Percentiles rank a stretch among this genome's conserved stretches.
phyloP scores from a whole-genome alignment of 106 monocot genomes.

The Phalaenopsis aphrodite region DNA sequence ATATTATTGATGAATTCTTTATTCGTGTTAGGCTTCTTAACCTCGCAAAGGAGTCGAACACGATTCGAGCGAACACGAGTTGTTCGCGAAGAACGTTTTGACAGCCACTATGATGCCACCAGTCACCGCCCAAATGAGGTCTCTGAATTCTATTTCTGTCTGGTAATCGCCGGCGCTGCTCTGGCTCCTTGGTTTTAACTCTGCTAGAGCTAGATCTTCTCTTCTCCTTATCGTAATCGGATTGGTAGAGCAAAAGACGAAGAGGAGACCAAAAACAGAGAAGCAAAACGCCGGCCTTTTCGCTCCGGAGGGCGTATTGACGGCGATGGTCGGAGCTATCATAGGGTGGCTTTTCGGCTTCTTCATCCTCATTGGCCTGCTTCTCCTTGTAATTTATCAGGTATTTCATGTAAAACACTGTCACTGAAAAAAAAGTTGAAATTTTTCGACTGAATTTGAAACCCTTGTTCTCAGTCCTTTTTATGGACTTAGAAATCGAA shows the following conservation, averaged over 20 bases:
- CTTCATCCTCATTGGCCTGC: conserved; percentile 3
- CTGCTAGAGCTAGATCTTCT: not conserved
- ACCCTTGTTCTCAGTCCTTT: not conserved
- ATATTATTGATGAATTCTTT: no score
- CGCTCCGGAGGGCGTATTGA: not conserved
- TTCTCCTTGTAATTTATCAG: conserved; percentile 9
- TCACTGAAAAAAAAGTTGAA: not conserved
- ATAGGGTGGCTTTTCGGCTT: conserved; percentile 3
- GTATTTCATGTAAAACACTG: not conserved
- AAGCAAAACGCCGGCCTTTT: not conserved
- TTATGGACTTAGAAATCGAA: not conserved
- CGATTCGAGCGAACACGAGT: no score
- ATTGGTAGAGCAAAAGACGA: not conserved
- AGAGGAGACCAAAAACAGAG: not conserved
- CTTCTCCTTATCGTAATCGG: not conserved
- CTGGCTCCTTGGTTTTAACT: not conserved
- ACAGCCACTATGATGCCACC: no score
- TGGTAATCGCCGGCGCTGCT: no score
- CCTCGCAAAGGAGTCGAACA: no score
- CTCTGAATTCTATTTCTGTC: no score
- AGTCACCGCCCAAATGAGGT: no score
- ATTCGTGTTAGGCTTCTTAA: no score
- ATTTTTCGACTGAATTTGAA: not conserved
- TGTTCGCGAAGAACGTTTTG: no score
- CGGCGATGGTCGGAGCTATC: conserved; percentile 2